A percentile compares a stretch with the other conserved stretches of the same genome.
phyloP scores from a whole-genome alignment of 2,329 filamentous ascomycete genomes.

The Trichoderma afroharzianum region DNA sequence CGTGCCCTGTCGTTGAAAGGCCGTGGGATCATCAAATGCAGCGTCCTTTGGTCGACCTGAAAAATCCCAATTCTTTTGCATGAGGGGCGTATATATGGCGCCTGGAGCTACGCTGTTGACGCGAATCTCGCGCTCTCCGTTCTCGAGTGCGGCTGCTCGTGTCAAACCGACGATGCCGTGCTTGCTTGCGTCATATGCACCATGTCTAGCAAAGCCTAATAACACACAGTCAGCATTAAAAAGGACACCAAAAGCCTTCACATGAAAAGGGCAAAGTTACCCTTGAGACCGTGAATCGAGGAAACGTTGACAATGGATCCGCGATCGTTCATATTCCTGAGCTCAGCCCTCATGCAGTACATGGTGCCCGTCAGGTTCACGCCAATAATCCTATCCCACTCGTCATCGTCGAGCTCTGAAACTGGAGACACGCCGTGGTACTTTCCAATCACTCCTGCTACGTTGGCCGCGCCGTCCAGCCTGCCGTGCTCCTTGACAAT shows the following conservation, averaged over 20 bases:
- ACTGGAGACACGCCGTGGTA: slow-evolving; percentile 38
- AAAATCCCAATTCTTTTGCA: slow-evolving; percentile 41
- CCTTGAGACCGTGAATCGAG: slow-evolving; percentile 46
- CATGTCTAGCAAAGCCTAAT: slow-evolving; percentile 30
- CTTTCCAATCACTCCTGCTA: slow-evolving; percentile 48
- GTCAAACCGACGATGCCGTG: slow-evolving; percentile 35
- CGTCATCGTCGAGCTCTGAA: slow-evolving; percentile 41
- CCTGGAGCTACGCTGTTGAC: slow-evolving; percentile 45
- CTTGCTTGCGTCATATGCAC: slow-evolving; percentile 35
- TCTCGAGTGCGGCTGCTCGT: slow-evolving; percentile 31
- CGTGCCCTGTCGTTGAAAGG: slow-evolving; percentile 42
- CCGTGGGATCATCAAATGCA: slow-evolving; percentile 40
- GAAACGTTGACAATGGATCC: slow-evolving; percentile 57
- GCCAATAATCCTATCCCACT: slow-evolving; percentile 44
- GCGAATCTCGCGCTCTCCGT: slow-evolving; percentile 40
- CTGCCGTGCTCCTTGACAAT: slow-evolving; percentile 45
- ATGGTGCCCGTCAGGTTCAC: slow-evolving; percentile 48
- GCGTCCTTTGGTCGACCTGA: slow-evolving; percentile 32
- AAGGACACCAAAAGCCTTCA: neutral
- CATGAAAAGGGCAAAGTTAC: slow-evolving; percentile 16
- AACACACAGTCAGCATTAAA: neutral
- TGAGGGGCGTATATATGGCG: slow-evolving; percentile 46
- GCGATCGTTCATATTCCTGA: slow-evolving; percentile 43
- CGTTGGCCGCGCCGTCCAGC: slow-evolving; percentile 51
- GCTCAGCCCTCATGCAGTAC: slow-evolving; percentile 45